phyloP scores from a whole-genome alignment of 805 yeast genomes.

The Pichia scutulata region DNA sequence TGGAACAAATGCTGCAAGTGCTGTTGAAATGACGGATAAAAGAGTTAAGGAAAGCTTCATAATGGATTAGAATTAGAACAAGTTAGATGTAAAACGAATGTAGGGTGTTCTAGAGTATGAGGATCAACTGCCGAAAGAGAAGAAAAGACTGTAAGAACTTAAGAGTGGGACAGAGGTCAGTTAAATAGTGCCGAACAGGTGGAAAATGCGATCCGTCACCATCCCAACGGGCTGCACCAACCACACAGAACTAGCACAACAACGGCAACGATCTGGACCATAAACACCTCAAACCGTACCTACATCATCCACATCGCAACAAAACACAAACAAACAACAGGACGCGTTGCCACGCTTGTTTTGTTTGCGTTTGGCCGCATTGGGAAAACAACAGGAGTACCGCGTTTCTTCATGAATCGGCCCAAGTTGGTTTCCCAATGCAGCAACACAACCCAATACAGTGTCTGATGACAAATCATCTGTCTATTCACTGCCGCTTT shows the following conservation, averaged over 20 bases:
- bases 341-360: neutral
- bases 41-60: conserved; percentile 13
- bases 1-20: conserved; percentile 57
- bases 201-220: neutral
- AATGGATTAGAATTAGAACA: neutral
- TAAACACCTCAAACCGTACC: too few relatives aligned
- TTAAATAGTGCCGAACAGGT: too few relatives aligned
- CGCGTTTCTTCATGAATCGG: neutral
- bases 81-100: neutral
- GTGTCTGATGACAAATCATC: too few relatives aligned
- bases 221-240: neutral
- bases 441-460: too few relatives aligned
- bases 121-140: neutral
- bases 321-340: neutral
- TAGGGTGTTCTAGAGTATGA: neutral
- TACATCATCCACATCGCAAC: too few relatives aligned
- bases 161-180: neutral
- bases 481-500: neutral
- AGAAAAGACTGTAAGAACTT: too few relatives aligned
- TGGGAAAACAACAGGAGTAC: neutral
- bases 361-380: neutral
- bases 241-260: neutral
- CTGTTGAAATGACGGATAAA: conserved; percentile 41
- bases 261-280: too few relatives aligned
- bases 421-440: too few relatives aligned